Conservation (phyloP, 371 early-diverging fungal species). For the Mortierella polycephala region DNA sequence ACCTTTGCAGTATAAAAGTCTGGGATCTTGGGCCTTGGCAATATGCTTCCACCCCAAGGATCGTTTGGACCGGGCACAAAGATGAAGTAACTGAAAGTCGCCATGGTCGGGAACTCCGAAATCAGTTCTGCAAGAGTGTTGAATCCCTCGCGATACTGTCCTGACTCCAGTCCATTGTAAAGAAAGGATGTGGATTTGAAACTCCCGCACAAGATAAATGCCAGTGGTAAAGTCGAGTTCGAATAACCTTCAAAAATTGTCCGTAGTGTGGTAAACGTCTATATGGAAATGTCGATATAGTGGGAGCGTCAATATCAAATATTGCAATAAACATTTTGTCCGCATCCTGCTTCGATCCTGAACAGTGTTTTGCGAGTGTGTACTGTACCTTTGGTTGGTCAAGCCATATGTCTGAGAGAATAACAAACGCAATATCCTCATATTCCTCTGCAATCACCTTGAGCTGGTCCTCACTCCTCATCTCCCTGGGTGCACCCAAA, state of each 20-base stretch:
- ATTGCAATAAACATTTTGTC: too few species aligned
- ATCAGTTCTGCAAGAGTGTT: constrained; percentile 79
- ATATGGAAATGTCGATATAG: not conserved
- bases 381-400: constrained; percentile 79
- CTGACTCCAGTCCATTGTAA: constrained; percentile 62
- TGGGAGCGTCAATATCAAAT: too few species aligned
- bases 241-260: constrained; percentile 79
- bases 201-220: constrained; percentile 88
- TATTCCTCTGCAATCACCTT: constrained; percentile 58
- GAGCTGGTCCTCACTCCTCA: constrained; percentile 60
- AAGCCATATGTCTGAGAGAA: constrained; percentile 88
- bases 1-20: constrained; percentile 72
- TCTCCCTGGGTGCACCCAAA: constrained; percentile 61
- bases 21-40: constrained; percentile 85
- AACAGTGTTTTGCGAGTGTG: not conserved
- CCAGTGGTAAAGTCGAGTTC: constrained; percentile 71
- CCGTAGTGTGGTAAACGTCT: constrained; percentile 68
- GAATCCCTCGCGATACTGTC: constrained; percentile 72
- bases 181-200: constrained; percentile 83
- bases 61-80: constrained; percentile 93
- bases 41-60: constrained; percentile 76
- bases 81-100: constrained; percentile 77
- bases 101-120: constrained; percentile 73
- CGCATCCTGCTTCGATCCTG: too few species aligned
- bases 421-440: constrained; percentile 75